Evolutionary conservation across 176 grass and related monocot species (phyloP).

Genomic region (Tillandsia fasciculata): DNA sequence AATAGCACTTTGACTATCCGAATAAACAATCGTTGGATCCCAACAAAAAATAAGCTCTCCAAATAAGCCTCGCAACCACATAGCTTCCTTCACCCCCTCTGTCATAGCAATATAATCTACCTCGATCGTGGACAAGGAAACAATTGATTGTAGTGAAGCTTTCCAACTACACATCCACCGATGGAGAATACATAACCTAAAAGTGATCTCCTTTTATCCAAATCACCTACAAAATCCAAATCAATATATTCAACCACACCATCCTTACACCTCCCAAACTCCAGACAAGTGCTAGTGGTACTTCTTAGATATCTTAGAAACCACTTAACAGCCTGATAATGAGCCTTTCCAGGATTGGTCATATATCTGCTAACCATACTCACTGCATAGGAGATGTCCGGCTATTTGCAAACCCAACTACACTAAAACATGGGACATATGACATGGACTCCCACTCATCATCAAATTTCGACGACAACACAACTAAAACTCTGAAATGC

Average conservation of each 20-base stretch:
- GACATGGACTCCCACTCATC: too few relatives aligned
- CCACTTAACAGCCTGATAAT: neutral
- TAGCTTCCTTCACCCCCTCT: too few relatives aligned
- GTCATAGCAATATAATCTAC: too few relatives aligned
- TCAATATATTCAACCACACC: neutral
- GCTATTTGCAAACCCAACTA: neutral
- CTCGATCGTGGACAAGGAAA: too few relatives aligned
- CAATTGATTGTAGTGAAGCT: too few relatives aligned
- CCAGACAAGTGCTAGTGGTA: neutral
- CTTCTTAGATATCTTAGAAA: neutral
- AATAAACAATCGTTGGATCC: too few relatives aligned
- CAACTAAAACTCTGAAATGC: too few relatives aligned
- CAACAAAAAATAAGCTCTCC: too few relatives aligned
- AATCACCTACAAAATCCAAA: neutral
- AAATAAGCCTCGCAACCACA: too few relatives aligned
- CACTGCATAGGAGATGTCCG: neutral
- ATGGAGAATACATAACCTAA: neutral
- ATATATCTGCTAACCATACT: neutral
- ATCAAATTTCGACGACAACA: too few relatives aligned
- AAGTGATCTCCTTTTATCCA: neutral
- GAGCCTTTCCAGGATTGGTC: neutral
- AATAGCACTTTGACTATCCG: too few relatives aligned
- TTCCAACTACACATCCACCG: neutral
- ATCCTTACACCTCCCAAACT: neutral
- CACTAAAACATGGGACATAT: too few relatives aligned